A percentile compares a stretch with the other conserved stretches of the same genome.
Conservation (phyloP, 345 rosid genomes). For the Linum lewisii region DNA sequence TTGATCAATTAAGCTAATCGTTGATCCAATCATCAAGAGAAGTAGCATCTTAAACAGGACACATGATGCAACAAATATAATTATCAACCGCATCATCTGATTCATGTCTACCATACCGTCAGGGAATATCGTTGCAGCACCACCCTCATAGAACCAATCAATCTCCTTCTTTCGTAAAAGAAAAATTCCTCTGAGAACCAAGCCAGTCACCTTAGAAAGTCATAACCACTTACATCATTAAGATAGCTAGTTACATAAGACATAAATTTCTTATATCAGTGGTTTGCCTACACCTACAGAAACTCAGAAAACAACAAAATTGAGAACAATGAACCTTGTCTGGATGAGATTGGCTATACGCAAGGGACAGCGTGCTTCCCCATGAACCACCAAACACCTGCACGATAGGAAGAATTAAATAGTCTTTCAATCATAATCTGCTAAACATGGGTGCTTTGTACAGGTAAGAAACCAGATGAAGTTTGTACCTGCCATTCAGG, state of each 20-base stretch:
- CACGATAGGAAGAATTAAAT: neutral
- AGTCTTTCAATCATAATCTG: neutral
- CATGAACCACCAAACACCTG: constrained; percentile 98
- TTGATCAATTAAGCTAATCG: no score
- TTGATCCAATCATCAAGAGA: neutral
- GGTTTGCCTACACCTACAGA: no score
- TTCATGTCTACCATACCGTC: constrained; percentile 52
- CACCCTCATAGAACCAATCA: constrained; percentile 96
- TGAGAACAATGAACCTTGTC: constrained; percentile 47
- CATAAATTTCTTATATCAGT: no score
- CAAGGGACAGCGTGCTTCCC: constrained; percentile 95
- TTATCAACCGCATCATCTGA: neutral
- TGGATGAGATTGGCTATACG: constrained; percentile 79
- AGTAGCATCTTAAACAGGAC: constrained; percentile 1
- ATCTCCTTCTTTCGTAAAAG: constrained; percentile 88
- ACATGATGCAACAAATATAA: neutral
- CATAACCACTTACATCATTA: no score
- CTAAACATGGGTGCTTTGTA: neutral
- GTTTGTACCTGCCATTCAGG: constrained; percentile 79
- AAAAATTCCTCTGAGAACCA: constrained; percentile 89
- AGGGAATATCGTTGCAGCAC: constrained; percentile 89
- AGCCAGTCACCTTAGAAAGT: constrained; percentile 59
- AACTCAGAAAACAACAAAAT: constrained; percentile 10
- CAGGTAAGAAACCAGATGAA: neutral
- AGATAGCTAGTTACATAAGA: no score